These are phyloP conservation scores for Chalciporus piperatoides DNA, from an alignment of 1,284 basidiomycete genomes.

Conservation along the genomic window DNA sequence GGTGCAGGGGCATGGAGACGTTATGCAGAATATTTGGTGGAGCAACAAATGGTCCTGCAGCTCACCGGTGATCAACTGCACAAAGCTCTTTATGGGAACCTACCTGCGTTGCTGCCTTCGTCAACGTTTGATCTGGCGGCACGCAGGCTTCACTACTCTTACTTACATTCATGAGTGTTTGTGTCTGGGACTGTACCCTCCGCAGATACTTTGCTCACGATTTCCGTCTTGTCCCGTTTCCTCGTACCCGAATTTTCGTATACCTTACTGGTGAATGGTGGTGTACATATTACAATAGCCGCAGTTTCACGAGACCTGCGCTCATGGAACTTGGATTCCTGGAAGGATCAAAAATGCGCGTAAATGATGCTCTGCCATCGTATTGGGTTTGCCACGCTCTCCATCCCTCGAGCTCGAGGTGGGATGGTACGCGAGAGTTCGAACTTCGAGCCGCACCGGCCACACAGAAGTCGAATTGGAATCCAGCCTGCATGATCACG, in stretches of 20 bases:
- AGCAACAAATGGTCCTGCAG: constrained; percentile 49
- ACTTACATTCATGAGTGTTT: constrained; percentile 17
- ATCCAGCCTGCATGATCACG: too few species aligned
- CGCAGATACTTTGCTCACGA: background rate
- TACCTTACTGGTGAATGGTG: background rate
- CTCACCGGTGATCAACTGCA: constrained; percentile 44
- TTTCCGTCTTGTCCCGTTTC: too few species aligned
- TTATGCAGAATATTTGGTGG: constrained; percentile 53
- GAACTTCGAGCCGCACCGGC: too few species aligned
- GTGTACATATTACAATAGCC: constrained; percentile 1
- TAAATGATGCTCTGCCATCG: constrained; percentile 3
- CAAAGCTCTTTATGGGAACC: constrained; percentile 46
- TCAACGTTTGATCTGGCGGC: constrained; percentile 7
- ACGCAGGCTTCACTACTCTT: constrained; percentile 2
- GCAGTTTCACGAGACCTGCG: constrained; percentile 11
- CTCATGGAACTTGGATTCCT: constrained; percentile 15
- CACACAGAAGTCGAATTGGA: too few species aligned
- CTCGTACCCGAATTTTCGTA: background rate
- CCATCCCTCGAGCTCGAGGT: background rate
- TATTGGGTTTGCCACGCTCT: background rate
- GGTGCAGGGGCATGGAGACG: constrained; percentile 57
- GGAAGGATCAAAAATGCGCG: constrained; percentile 6
- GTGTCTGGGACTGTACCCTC: background rate
- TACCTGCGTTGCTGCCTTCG: constrained; percentile 21
- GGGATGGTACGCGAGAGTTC: background rate